Base-by-base conservation (phyloP, 2,329 filamentous ascomycete species). In the Huntiella savannae region DNA sequence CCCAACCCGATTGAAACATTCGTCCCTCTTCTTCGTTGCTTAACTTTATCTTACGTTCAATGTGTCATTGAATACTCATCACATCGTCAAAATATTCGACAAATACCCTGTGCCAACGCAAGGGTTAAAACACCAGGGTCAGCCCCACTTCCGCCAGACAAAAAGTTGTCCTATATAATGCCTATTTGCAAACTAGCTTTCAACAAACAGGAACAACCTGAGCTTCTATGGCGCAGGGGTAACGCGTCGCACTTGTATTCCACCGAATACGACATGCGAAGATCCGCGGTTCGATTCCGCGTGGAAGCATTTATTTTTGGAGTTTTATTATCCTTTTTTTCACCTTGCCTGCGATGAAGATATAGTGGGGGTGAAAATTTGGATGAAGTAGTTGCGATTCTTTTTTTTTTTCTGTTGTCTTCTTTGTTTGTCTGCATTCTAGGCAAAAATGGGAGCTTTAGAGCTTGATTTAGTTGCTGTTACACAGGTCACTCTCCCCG, bases 171-270 rank as follows among this genome's bases (percentile, higher is more conserved):
- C 19, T 22, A 13, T 41, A 28, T 41, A 41, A 41, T 10, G 40
- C 13, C 22, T 28, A 17, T 13, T 11, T 1, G 22, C 22, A 28
- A 4, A 28, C 16, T 12, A 5, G 4, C 0, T 3, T 36, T 34
- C 34, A 5, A 28, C 34, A n/a, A 42, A 34, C 19, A 38, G 33
- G n/a, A 19, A 42, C 19, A 36, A n/a, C 19, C 39, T 38, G 4
- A 33, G 50, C 50, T 51, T 50, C 50, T 51, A 50, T 51, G 50
- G 50, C 50, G 44, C 45, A 51, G 50, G 37, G 50, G 50, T 51
- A 51, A 51, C 44, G 50, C 50, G 50, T 51, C 50, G 50, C 48
- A 50, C 50, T 51, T 51, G 50, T 51, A 51, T 15, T 47, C 43
- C 4, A 13, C 5, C 42, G 43, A 28, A n/a, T 45, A 47, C 36